Evolutionary conservation across 2,329 filamentous ascomycete species (phyloP).

Genomic region (Stachybotrys chlorohalonatus): DNA sequence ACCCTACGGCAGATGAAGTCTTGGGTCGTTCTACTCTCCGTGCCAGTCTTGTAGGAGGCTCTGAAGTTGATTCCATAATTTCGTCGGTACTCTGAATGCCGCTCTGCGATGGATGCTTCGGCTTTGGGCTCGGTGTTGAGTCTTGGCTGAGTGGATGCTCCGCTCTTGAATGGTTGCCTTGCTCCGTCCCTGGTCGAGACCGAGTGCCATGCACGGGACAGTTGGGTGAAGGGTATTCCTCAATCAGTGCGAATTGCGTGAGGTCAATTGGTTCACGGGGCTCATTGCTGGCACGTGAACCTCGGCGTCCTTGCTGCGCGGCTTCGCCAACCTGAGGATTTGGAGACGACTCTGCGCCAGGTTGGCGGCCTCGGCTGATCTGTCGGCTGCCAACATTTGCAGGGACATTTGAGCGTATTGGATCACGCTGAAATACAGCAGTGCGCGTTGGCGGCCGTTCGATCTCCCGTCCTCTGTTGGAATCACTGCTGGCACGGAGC

Average conservation of each 20-base stretch:
- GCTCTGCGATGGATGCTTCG: neutral
- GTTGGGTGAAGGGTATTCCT: conserved; percentile 10
- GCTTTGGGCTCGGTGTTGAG: neutral
- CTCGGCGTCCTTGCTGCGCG: conserved; percentile 1
- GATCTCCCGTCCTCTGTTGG: no score
- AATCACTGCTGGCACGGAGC: no score
- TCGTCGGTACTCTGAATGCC: neutral
- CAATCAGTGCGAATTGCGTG: conserved; percentile 12
- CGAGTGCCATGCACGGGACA: conserved; percentile 12
- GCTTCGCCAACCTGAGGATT: conserved; percentile 1
- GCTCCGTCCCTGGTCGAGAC: conserved; percentile 7
- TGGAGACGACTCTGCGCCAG: neutral
- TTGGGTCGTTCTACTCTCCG: no score
- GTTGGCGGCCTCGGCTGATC: neutral
- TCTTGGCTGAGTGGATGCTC: neutral
- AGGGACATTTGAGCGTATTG: no score
- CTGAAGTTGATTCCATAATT: no score
- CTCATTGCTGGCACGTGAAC: neutral
- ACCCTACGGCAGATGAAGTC: no score
- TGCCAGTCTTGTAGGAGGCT: no score
- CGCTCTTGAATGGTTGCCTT: conserved; percentile 2
- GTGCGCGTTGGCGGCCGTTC: no score
- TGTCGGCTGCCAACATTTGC: neutral
- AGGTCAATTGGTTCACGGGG: conserved; percentile 7
- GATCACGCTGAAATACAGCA: no score